Conservation (phyloP, 2,329 filamentous ascomycete species). For the Penicillium sp. region DNA sequence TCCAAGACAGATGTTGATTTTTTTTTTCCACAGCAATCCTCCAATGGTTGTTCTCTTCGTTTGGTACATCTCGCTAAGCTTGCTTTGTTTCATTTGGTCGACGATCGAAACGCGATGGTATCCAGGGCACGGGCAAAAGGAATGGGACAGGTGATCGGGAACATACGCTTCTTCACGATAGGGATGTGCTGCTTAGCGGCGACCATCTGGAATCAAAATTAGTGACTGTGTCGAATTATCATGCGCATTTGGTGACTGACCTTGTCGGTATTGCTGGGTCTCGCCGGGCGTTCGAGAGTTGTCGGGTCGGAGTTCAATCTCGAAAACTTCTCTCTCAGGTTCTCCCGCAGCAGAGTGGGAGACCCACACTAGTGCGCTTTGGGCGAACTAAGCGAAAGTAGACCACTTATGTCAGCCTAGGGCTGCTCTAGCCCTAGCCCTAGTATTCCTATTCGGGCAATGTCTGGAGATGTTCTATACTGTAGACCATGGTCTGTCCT, state of each 20-base stretch:
- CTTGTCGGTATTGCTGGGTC: constrained; percentile 47
- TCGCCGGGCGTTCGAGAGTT: constrained; percentile 44
- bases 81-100: constrained; percentile 7
- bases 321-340: constrained; percentile 41
- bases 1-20: not conserved
- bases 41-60: not conserved
- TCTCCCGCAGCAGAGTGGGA: constrained; percentile 34
- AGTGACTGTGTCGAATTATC: constrained; percentile 7
- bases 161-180: constrained; percentile 99
- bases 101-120: constrained; percentile 21
- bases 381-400: constrained; percentile 27
- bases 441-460: constrained; percentile 19
- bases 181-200: constrained; percentile 98
- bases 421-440: constrained; percentile 18
- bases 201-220: constrained; percentile 66
- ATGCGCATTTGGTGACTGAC: constrained; percentile 29
- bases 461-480: constrained; percentile 4
- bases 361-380: constrained; percentile 35
- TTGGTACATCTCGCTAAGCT: not conserved
- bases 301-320: constrained; percentile 42
- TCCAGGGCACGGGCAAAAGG: constrained; percentile 17
- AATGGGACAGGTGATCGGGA: constrained; percentile 23
- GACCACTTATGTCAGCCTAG: constrained; percentile 24
- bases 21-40: not conserved
- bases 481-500: not conserved